phyloP scores from a whole-genome alignment of 2,329 filamentous ascomycete genomes.

The Phaeosphaeriaceae sp. region DNA sequence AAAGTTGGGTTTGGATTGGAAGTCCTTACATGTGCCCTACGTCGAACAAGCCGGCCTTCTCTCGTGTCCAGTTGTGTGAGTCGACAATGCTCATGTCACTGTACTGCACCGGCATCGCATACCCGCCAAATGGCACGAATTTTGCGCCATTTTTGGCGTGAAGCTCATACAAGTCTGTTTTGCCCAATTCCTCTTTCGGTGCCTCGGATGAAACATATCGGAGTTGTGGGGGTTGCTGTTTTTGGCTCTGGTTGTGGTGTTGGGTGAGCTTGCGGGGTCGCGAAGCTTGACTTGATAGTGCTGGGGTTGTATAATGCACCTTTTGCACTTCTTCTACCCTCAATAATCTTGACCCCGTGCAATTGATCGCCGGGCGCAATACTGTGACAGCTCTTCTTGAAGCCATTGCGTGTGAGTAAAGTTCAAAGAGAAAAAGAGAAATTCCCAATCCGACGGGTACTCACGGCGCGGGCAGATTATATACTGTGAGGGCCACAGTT shows the following conservation, averaged over 20 bases:
- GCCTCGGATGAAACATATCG: constrained; percentile 40
- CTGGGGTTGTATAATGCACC: constrained; percentile 18
- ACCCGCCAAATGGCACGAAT: constrained; percentile 96
- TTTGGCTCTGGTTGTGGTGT: neutral
- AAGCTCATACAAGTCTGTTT: constrained; percentile 79
- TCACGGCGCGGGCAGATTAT: constrained; percentile 20
- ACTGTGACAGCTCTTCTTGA: constrained; percentile 31
- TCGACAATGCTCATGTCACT: constrained; percentile 75
- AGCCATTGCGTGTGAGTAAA: constrained; percentile 34
- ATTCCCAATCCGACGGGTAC: constrained; percentile 19
- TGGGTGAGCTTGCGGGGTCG: constrained; percentile 35
- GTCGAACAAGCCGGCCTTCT: constrained; percentile 90
- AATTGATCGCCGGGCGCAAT: constrained; percentile 36
- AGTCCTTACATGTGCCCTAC: constrained; percentile 90
- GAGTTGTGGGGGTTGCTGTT: constrained; percentile 19
- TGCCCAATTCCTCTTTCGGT: constrained; percentile 47
- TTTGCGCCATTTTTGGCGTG: constrained; percentile 82
- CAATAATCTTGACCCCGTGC: constrained; percentile 19
- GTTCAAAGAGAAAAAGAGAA: constrained; percentile 10
- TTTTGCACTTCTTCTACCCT: constrained; percentile 18
- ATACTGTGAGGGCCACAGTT: constrained; percentile 27
- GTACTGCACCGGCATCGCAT: constrained; percentile 93
- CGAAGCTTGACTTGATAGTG: constrained; percentile 23
- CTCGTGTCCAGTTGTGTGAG: constrained; percentile 88
- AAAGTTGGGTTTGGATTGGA: no score